phyloP scores from a whole-genome alignment of 202 grass and related monocot genomes.

The Bolboschoenoplectus hybrid region DNA sequence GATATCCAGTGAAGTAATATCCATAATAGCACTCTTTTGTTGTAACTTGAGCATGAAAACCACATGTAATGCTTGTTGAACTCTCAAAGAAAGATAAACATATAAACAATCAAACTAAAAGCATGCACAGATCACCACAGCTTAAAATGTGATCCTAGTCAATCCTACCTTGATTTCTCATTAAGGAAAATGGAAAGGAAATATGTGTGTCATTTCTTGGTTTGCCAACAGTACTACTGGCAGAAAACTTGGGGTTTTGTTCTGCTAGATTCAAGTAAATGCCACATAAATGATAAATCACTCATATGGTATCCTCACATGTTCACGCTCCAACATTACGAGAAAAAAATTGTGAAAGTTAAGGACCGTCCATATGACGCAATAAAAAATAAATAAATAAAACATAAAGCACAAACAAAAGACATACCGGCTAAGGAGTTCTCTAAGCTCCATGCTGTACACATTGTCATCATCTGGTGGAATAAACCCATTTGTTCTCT shows the following conservation, averaged over 20 bases:
- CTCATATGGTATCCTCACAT: conserved; percentile 18
- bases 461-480: conserved; percentile 92
- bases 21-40: background rate
- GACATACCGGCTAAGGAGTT: conserved; percentile 88
- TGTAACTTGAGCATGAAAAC: background rate
- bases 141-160: background rate
- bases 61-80: background rate
- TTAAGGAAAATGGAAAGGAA: background rate
- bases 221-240: background rate
- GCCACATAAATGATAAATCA: conserved; percentile 12
- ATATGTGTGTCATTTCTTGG: background rate
- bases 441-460: conserved; percentile 96
- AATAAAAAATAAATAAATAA: background rate
- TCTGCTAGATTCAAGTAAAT: background rate
- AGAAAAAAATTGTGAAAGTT: background rate
- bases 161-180: background rate
- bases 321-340: conserved; percentile 14
- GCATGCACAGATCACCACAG: background rate
- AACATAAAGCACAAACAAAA: conserved; percentile 23
- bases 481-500: conserved; percentile 71
- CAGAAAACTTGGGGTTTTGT: background rate
- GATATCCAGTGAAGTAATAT: background rate
- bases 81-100: background rate
- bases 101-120: background rate
- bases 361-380: background rate